A percentile compares a stretch with the other conserved stretches of the same genome.
Evolutionary conservation across 108 stramenopile genomes (phyloP).

Genomic region (Skeletonema potamos): DNA sequence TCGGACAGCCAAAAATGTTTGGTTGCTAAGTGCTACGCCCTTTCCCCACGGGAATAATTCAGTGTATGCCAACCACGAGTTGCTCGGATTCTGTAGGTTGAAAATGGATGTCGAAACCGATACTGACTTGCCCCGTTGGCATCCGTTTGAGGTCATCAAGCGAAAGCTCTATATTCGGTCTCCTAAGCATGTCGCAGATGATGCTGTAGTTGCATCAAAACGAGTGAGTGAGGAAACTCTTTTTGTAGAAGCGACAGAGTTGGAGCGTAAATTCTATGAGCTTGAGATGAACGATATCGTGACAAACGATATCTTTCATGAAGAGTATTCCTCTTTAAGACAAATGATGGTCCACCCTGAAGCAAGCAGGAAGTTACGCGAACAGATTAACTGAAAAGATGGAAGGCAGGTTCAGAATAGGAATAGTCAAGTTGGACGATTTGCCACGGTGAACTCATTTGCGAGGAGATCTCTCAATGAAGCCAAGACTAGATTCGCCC

Average conservation of each 20-base stretch:
- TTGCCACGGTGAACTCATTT: slow-evolving; percentile 32
- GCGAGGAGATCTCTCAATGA: slow-evolving; percentile 14
- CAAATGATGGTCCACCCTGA: slow-evolving; percentile 43
- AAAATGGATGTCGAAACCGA: slow-evolving; percentile 31
- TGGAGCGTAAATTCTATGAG: slow-evolving; percentile 35
- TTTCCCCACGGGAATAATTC: slow-evolving; percentile 29
- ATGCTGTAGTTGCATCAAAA: slow-evolving; percentile 26
- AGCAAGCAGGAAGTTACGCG: slow-evolving; percentile 31
- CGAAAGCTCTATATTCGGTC: slow-evolving; percentile 32
- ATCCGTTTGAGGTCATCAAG: slow-evolving; percentile 39
- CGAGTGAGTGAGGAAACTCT: slow-evolving; percentile 15
- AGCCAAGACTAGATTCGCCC: slow-evolving; percentile 7
- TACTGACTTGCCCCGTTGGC: slow-evolving; percentile 2
- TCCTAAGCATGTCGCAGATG: slow-evolving; percentile 38
- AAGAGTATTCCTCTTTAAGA: slow-evolving; percentile 11
- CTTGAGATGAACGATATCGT: slow-evolving; percentile 24
- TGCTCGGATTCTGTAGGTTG: slow-evolving; percentile 32
- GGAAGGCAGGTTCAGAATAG: slow-evolving; percentile 1
- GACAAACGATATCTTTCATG: background rate
- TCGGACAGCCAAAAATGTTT: slow-evolving; percentile 29
- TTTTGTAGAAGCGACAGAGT: slow-evolving; percentile 11
- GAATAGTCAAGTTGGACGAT: slow-evolving; percentile 23
- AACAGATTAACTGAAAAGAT: slow-evolving; percentile 23
- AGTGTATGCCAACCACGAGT: slow-evolving; percentile 33
- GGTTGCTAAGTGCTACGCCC: slow-evolving; percentile 26